Percentiles rank a stretch among this genome's conserved stretches.
phyloP scores from a whole-genome alignment of 2,329 filamentous ascomycete genomes.

The Fusarium cicatricum region DNA sequence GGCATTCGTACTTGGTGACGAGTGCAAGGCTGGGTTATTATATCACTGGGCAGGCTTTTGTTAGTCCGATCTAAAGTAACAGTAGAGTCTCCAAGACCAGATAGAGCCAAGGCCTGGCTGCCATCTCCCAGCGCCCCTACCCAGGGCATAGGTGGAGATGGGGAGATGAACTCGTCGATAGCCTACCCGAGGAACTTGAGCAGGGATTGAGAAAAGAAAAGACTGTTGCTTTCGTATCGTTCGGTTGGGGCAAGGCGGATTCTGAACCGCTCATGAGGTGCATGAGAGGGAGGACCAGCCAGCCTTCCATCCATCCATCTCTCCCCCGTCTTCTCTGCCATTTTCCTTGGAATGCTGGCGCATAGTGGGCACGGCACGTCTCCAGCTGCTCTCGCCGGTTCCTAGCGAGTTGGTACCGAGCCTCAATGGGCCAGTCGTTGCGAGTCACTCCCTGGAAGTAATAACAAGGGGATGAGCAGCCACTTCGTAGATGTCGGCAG shows the following conservation, averaged over 20 bases:
- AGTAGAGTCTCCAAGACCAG: background rate
- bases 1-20: slow-evolving; percentile 21
- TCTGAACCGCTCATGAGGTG: slow-evolving; percentile 2
- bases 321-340: slow-evolving; percentile 6
- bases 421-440: slow-evolving; percentile 25
- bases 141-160: slow-evolving; percentile 22
- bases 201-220: slow-evolving; percentile 9
- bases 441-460: slow-evolving; percentile 29
- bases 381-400: slow-evolving; percentile 38
- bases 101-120: background rate
- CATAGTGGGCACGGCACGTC: slow-evolving; percentile 20
- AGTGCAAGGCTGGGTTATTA: slow-evolving; percentile 12
- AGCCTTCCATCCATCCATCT: slow-evolving; percentile 1
- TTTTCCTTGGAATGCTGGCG: slow-evolving; percentile 16
- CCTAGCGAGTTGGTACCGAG: slow-evolving; percentile 38
- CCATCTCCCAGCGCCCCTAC: background rate
- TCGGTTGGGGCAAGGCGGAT: slow-evolving; percentile 1
- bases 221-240: background rate
- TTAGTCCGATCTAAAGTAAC: background rate
- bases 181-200: slow-evolving; percentile 6
- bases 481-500: slow-evolving; percentile 19
- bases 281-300: background rate
- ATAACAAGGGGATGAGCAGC: slow-evolving; percentile 33
- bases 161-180: slow-evolving; percentile 26
- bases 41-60: background rate